phyloP scores from a whole-genome alignment of 2,329 filamentous ascomycete species.

The Teratosphaeriaceae sp. region DNA sequence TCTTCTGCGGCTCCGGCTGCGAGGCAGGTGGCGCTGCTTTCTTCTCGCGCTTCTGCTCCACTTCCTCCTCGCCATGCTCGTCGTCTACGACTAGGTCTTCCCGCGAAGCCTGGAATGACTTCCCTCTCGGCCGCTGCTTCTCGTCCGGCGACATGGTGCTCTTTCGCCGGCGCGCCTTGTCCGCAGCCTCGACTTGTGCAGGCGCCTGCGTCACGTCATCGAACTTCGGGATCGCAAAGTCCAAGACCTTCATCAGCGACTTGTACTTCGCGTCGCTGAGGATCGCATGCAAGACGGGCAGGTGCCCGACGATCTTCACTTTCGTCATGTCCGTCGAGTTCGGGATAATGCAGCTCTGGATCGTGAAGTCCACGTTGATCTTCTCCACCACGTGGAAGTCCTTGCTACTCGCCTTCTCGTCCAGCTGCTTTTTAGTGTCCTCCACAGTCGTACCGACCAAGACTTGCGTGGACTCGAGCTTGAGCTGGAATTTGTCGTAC shows the following conservation, averaged over 20 bases:
- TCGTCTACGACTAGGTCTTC: constrained; percentile 70
- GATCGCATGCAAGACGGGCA: constrained; percentile 85
- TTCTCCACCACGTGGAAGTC: constrained; percentile 87
- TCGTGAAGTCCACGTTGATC: constrained; percentile 93
- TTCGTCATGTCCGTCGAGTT: constrained; percentile 91
- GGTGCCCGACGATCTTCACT: constrained; percentile 80
- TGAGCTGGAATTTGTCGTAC: constrained; percentile 95
- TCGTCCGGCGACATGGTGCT: constrained; percentile 27
- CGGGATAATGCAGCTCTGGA: constrained; percentile 96
- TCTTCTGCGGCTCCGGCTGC: constrained; percentile 35
- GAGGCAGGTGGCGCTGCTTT: constrained; percentile 8
- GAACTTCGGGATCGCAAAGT: constrained; percentile 88
- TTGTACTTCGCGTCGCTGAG: constrained; percentile 97
- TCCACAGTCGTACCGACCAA: constrained; percentile 91
- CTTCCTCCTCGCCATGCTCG: constrained; percentile 52
- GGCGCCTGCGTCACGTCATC: constrained; percentile 9
- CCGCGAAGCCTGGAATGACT: constrained; percentile 64
- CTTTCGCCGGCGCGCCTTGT: constrained; percentile 32
- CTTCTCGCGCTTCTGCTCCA: constrained; percentile 31
- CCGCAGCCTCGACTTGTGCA: constrained; percentile 18
- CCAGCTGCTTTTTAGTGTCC: constrained; percentile 76
- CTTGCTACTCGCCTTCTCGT: constrained; percentile 55
- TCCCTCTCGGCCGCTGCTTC: constrained; percentile 54
- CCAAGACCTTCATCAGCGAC: constrained; percentile 89
- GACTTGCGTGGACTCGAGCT: constrained; percentile 89